A percentile compares a stretch with the other conserved stretches of the same genome.
Evolutionary conservation across 805 yeast genomes (phyloP).

Genomic region (Jamesozyma piceae): DNA sequence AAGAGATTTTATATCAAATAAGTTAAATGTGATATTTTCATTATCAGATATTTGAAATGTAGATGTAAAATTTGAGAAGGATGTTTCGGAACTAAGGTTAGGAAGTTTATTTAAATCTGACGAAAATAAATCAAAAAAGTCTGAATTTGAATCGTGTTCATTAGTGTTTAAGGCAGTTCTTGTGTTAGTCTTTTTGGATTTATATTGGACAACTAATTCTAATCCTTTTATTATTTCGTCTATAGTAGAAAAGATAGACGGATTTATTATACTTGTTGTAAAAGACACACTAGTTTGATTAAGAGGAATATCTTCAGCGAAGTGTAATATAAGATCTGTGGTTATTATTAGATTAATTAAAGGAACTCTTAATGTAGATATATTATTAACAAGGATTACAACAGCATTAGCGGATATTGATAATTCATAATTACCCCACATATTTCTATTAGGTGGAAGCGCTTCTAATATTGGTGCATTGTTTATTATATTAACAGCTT

Average conservation of each 20-base stretch:
- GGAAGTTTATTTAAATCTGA: conserved; percentile 10
- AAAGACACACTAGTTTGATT: conserved; percentile 15
- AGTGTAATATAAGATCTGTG: conserved; percentile 20
- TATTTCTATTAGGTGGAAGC: conserved; percentile 13
- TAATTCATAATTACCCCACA: conserved; percentile 20
- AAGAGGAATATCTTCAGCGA: conserved; percentile 11
- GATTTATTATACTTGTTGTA: conserved; percentile 24
- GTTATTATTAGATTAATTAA: conserved; percentile 22
- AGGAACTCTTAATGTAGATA: conserved; percentile 24
- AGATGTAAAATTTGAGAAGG: conserved; percentile 21
- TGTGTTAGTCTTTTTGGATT: not conserved
- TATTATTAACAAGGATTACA: conserved; percentile 10
- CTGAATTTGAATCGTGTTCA: not conserved
- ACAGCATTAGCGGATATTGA: conserved; percentile 24
- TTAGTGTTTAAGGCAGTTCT: not conserved
- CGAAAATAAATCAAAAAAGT: not conserved
- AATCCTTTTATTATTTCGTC: conserved; percentile 11
- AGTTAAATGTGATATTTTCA: conserved; percentile 16
- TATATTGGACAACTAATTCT: not conserved
- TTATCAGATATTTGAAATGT: conserved; percentile 15
- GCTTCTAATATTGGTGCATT: conserved; percentile 16
- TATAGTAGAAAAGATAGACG: conserved; percentile 21
- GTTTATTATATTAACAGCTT: conserved; percentile 15
- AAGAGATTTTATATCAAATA: conserved; percentile 17
- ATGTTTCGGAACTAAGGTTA: conserved; percentile 16